phyloP scores from a whole-genome alignment of 345 rosid genomes.

The Citrus maxima region DNA sequence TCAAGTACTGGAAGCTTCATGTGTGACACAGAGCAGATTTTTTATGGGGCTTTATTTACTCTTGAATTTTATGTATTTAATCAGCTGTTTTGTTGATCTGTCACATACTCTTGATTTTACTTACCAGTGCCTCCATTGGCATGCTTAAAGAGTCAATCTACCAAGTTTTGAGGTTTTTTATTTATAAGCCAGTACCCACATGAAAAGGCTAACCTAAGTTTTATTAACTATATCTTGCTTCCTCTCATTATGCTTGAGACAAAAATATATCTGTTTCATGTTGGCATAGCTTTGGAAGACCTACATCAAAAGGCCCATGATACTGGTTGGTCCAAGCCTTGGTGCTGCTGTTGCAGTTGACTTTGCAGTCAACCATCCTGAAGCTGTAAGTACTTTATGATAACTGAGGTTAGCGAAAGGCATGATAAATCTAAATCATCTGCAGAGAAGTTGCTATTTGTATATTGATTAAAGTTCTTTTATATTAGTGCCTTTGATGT shows the following conservation, averaged over 20 bases:
- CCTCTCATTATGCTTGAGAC: background rate
- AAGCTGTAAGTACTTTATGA: conserved; percentile 51
- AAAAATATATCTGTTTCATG: conserved; percentile 7
- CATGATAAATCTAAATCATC: background rate
- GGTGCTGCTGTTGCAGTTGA: conserved; percentile 95
- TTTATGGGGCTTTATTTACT: background rate
- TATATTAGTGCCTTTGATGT: background rate
- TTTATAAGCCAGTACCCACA: background rate
- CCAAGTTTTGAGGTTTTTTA: background rate
- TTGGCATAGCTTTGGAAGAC: conserved; percentile 73
- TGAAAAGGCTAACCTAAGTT: background rate
- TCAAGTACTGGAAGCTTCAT: background rate
- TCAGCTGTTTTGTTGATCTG: background rate
- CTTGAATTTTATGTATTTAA: background rate
- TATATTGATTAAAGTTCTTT: background rate
- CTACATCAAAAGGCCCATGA: conserved; percentile 73
- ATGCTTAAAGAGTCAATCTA: background rate
- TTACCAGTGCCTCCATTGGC: background rate
- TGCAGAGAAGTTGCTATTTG: background rate
- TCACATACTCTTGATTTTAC: background rate
- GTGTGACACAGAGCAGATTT: background rate
- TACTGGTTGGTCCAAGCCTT: conserved; percentile 90
- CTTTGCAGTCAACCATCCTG: conserved; percentile 76
- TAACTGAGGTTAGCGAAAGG: conserved; percentile 7
- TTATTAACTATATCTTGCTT: background rate